Conservation (phyloP, 2,329 filamentous ascomycete genomes). For the Lachnellula subtilissima region DNA sequence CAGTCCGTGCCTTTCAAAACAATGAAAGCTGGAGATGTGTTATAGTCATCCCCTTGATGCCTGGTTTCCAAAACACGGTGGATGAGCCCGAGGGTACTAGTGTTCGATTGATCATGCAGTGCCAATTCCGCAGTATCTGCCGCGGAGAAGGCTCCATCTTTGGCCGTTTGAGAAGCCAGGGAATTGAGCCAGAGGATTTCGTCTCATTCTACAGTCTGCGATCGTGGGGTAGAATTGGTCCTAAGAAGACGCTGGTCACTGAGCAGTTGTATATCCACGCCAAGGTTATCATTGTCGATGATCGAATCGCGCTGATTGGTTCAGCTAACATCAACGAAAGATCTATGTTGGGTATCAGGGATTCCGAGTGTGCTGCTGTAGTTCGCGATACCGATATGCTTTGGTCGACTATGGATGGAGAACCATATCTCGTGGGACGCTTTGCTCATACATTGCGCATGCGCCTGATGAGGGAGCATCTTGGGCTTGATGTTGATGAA, state of each 20-base stretch:
- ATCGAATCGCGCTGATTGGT: slow-evolving; percentile 87
- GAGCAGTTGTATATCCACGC: slow-evolving; percentile 98
- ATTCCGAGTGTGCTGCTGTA: slow-evolving; percentile 87
- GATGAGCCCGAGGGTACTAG: slow-evolving; percentile 91
- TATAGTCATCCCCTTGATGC: slow-evolving; percentile 90
- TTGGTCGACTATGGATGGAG: slow-evolving; percentile 83
- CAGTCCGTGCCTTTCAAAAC: slow-evolving; percentile 76
- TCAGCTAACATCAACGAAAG: slow-evolving; percentile 99
- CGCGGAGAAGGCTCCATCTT: slow-evolving; percentile 91
- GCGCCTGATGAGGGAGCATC: slow-evolving; percentile 91
- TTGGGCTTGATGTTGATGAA: slow-evolving; percentile 92
- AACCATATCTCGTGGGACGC: slow-evolving; percentile 82
- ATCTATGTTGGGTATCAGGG: slow-evolving; percentile 85
- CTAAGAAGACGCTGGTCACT: slow-evolving; percentile 76
- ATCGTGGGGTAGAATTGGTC: slow-evolving; percentile 86
- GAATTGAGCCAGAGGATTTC: slow-evolving; percentile 90
- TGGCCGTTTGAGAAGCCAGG: slow-evolving; percentile 69
- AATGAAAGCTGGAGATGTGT: slow-evolving; percentile 86
- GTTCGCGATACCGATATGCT: slow-evolving; percentile 92
- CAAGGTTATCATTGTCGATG: slow-evolving; percentile 94
- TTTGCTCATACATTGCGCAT: slow-evolving; percentile 92
- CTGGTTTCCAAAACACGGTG: slow-evolving; percentile 97
- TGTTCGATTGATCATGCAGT: slow-evolving; percentile 92
- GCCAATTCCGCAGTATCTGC: slow-evolving; percentile 93
- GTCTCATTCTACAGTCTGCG: slow-evolving; percentile 92